Base-by-base conservation (phyloP, 2,329 filamentous ascomycete species). In the Xylaria sp. region DNA sequence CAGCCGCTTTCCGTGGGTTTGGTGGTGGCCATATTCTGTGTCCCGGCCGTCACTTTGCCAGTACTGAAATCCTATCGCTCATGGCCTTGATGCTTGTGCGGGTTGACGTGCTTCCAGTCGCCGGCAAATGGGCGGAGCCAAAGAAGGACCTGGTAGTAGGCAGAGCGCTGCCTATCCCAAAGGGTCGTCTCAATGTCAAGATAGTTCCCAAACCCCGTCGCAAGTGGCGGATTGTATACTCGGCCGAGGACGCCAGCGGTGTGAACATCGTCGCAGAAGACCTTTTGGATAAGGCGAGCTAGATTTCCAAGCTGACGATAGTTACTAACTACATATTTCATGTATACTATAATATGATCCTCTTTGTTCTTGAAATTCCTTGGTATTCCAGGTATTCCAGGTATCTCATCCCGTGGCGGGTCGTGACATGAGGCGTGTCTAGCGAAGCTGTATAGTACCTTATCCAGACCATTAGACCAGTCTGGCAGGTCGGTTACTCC, bases 1-100 rank as follows among this genome's bases (percentile, higher is more conserved):
- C 50, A 27, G 61, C 56, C 42, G 67, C 67, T 7, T 69, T 66
- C 21, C 57, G 67, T 1, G 67, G 9, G 1, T 69, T 69, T 36
- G 63, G 67, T 9, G 67, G 67, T 12, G 67, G 67, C 47, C 62
- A 65, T 45, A 59, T 66, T 34, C 42, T 69, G 12, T 69, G 63
- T 32, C 67, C 63, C 2, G 67, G 67, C 1, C 67, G 67, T 1
- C 67, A 69, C 45, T 27, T 69, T n/a, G 67, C 67, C 17, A 69
- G 67, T 17, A 66, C 53, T 0, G 67, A 69, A 27, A 66, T 69
- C 4, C 36, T 66, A 27, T 48, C 54, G 2, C 50, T 69, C 1
- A 36, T 51, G 39, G 66, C 57, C 27, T 24, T 69, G 30, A 24
- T 69, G 6, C 50, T 62, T n/a, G 36, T 64, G n/a, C 66, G 51